phyloP scores from a whole-genome alignment of 2,329 filamentous ascomycete species.

The Diaporthe citrichinensis region DNA sequence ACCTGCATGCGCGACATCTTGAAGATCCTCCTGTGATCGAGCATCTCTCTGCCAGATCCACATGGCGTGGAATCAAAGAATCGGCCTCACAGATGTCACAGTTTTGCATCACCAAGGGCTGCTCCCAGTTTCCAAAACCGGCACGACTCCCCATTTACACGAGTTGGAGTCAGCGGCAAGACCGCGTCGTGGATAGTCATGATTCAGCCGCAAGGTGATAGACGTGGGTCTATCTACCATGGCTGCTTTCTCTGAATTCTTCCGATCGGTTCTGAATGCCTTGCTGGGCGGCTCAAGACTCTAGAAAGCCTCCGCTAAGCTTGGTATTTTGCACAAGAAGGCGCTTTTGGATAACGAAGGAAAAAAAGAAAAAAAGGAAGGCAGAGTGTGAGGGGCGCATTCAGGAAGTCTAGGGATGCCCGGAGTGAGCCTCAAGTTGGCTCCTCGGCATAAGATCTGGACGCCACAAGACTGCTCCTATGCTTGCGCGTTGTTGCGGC shows the following conservation, averaged over 20 bases:
- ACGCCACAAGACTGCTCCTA: neutral
- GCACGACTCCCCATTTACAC: neutral
- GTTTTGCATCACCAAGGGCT: neutral
- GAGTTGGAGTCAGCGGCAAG: neutral
- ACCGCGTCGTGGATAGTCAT: neutral
- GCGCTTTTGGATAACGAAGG: neutral
- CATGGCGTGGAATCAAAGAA: neutral
- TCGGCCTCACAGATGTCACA: neutral
- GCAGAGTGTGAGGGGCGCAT: neutral
- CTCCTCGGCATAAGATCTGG: constrained; percentile 1
- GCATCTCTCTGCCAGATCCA: neutral
- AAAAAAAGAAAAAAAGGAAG: neutral
- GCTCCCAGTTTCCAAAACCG: neutral
- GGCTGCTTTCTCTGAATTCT: neutral
- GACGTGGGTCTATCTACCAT: neutral
- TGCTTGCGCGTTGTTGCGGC: neutral
- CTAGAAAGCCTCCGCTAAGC: neutral
- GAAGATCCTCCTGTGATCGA: neutral
- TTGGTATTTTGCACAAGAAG: too few species aligned
- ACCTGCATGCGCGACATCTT: constrained; percentile 18
- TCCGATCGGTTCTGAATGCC: neutral
- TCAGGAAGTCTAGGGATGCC: neutral
- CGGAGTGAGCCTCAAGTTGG: neutral
- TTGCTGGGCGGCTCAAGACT: neutral
- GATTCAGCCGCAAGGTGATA: constrained; percentile 24